Conservation (phyloP, 2,329 filamentous ascomycete species). For the Pyrenochaeta sp. region DNA sequence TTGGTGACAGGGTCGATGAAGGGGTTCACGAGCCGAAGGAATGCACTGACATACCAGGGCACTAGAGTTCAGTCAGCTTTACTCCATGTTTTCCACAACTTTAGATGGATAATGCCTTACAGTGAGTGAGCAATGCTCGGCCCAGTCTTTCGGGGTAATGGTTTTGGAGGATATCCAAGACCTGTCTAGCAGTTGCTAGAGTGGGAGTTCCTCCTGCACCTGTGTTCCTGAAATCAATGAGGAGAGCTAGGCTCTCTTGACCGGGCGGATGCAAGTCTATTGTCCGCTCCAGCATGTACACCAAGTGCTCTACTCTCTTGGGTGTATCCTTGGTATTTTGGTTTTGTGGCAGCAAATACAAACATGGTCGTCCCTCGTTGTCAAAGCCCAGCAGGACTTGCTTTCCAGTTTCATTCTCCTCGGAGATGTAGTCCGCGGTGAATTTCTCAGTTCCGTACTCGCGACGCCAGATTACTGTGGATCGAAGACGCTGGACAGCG, state of each 20-base stretch:
- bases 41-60: constrained; percentile 88
- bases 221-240: constrained; percentile 90
- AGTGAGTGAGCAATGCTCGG: constrained; percentile 85
- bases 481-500: constrained; percentile 78
- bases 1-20: constrained; percentile 96
- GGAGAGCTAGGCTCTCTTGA: constrained; percentile 83
- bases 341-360: constrained; percentile 86
- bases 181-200: constrained; percentile 78
- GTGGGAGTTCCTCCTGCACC: constrained; percentile 79
- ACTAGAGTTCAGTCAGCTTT: too few relatives aligned
- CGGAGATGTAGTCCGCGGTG: constrained; percentile 85
- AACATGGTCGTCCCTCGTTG: constrained; percentile 81
- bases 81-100: too few relatives aligned
- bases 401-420: constrained; percentile 97
- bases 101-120: constrained; percentile 59
- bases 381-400: constrained; percentile 90
- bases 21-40: constrained; percentile 94
- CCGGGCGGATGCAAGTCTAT: constrained; percentile 87
- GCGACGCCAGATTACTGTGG: constrained; percentile 85
- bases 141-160: constrained; percentile 95
- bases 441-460: constrained; percentile 82
- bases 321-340: constrained; percentile 92
- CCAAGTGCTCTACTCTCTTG: constrained; percentile 89
- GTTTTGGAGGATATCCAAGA: constrained; percentile 89
- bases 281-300: constrained; percentile 92